Conservation (phyloP, 1,284 basidiomycete species). For the Singerocomus inundabilis region DNA sequence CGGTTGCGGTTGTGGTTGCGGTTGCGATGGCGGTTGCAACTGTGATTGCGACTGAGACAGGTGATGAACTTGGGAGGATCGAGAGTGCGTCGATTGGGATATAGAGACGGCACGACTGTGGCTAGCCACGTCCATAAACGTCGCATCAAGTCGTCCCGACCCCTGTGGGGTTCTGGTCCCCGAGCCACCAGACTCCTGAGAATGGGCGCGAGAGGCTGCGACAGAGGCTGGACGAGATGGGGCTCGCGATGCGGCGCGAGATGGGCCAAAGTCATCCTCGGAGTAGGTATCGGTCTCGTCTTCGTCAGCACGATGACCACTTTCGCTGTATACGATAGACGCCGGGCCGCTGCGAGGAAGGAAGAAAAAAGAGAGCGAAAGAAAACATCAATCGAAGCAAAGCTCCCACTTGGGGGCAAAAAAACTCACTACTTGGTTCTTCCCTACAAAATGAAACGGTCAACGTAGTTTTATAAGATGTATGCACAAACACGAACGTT, state of each 20-base stretch:
- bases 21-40: slow-evolving; percentile 1
- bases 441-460: slow-evolving; percentile 41
- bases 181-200: slow-evolving; percentile 30
- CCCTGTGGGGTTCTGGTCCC: slow-evolving; percentile 31
- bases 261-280: slow-evolving; percentile 47
- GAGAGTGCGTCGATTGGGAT: slow-evolving; percentile 24
- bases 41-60: slow-evolving; percentile 14
- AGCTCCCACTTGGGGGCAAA: neutral
- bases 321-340: slow-evolving; percentile 75
- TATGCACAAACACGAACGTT: slow-evolving; percentile 45
- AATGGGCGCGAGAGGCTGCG: slow-evolving; percentile 30
- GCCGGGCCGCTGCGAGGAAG: slow-evolving; percentile 68
- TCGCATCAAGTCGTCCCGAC: slow-evolving; percentile 19
- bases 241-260: slow-evolving; percentile 29
- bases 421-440: slow-evolving; percentile 60
- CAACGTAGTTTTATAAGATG: slow-evolving; percentile 2
- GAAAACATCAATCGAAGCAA: slow-evolving; percentile 3
- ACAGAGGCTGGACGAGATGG: slow-evolving; percentile 31
- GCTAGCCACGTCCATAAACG: slow-evolving; percentile 23
- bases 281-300: slow-evolving; percentile 58
- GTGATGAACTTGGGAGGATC: slow-evolving; percentile 15
- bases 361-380: too few species aligned
- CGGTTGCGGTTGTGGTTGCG: slow-evolving; percentile 2
- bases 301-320: slow-evolving; percentile 69
- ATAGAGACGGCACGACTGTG: slow-evolving; percentile 25